phyloP scores from a whole-genome alignment of 2,329 filamentous ascomycete species.

The Boeremia exigua region DNA sequence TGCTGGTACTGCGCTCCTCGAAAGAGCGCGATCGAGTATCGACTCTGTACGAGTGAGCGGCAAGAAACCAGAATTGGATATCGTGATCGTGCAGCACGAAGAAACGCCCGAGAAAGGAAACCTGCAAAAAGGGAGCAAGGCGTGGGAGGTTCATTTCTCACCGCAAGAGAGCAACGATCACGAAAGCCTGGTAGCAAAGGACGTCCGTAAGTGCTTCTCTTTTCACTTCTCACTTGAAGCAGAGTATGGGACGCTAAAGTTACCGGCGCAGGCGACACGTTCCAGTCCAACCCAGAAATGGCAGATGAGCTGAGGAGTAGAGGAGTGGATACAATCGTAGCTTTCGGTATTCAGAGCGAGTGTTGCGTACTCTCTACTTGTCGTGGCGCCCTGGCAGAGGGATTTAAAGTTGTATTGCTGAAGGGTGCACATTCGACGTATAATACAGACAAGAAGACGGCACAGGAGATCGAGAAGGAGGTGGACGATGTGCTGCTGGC shows the following conservation, averaged over 20 bases:
- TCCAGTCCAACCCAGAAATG: slow-evolving; percentile 9
- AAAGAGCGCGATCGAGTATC: neutral
- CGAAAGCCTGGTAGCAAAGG: slow-evolving; percentile 8
- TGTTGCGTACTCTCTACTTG: slow-evolving; percentile 21
- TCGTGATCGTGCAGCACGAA: slow-evolving; percentile 20
- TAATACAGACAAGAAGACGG: slow-evolving; percentile 1
- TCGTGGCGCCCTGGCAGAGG: slow-evolving; percentile 8
- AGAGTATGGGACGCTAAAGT: neutral
- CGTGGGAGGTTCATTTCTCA: slow-evolving; percentile 15
- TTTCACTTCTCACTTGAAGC: neutral
- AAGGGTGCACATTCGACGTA: slow-evolving; percentile 17
- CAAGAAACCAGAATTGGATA: neutral
- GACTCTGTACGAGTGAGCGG: neutral
- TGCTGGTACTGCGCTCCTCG: neutral
- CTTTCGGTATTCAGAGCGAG: slow-evolving; percentile 23
- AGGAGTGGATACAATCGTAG: slow-evolving; percentile 7
- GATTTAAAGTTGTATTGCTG: slow-evolving; percentile 15
- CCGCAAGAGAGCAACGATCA: slow-evolving; percentile 3
- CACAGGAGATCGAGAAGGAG: slow-evolving; percentile 6
- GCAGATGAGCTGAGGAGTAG: slow-evolving; percentile 2
- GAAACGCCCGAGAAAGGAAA: slow-evolving; percentile 8
- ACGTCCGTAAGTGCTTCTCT: slow-evolving; percentile 10
- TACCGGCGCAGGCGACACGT: slow-evolving; percentile 8
- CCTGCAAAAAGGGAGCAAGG: slow-evolving; percentile 7
- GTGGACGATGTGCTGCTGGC: slow-evolving; percentile 3